Evolutionary conservation across 192 early-diverging fungal genomes (phyloP), one percentile per base, ranked within the genome.

Genomic region (Umbelopsis sp.): DNA sequence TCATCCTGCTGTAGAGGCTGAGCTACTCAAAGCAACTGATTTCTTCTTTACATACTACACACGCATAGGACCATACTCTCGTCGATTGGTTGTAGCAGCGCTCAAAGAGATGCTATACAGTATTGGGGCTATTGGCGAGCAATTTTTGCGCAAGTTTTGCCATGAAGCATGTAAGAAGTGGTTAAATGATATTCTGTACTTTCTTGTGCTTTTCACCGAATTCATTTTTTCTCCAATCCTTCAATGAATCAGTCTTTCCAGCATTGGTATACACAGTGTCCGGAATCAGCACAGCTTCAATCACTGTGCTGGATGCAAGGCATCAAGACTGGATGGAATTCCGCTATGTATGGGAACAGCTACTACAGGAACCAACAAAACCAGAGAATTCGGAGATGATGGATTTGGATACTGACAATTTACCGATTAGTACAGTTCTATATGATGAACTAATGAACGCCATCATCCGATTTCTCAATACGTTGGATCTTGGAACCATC

Each of bases 291-390:
- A 34, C 12, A 45, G 38, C 34, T 22, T 14, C 65, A 36, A 7
- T 20, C 24, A 26, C 38, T 49, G 36, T 9, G 44, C 17, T n/a
- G 0, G 36, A 26, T 14, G 70, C 14, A 10, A 54, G 17, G 44
- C 71, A 73, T 31, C 81, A 81, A 53, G 82, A 81, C 0, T 88
- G 87, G 50, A 77, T 85, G 11, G 83, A 88, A 36, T 87, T 85
- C 53, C 56, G 87, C 5, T 73, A 79, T 59, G 84, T 91, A 38
- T 92, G 90, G 92, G 66, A 82, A n/a, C 66, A 78, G 17, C 62
- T 93, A 8, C 87, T 92, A 44, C 77, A 79, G 6, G 43, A 66
- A n/a, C 72, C 81, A 20, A 53, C 24, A 68, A 47, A 56, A 66
- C 8, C 22, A 50, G 56, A 74, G 49, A 67, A 74, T 52, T 53